phyloP scores from a whole-genome alignment of 129 eudicot genomes.

The Gnaphalium uliginosum region DNA sequence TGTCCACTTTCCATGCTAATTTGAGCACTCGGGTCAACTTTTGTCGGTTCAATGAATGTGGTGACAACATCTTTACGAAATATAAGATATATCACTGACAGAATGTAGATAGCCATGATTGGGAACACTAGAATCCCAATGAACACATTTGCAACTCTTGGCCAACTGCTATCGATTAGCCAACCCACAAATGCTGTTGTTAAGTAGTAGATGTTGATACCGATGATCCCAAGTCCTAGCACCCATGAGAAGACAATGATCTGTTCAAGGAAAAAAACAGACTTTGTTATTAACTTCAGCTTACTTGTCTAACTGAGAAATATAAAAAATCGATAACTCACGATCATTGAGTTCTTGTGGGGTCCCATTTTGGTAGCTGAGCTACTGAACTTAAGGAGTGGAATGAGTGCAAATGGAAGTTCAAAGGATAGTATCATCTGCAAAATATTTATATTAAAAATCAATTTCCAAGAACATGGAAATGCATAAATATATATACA shows the following conservation, averaged over 20 bases:
- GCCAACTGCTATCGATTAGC: slow-evolving; percentile 50
- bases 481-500: not conserved
- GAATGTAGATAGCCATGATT: slow-evolving; percentile 47
- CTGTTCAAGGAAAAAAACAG: slow-evolving; percentile 26
- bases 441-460: not conserved
- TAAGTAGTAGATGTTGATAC: slow-evolving; percentile 77
- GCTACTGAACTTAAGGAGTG: slow-evolving; percentile 80
- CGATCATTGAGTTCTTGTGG: slow-evolving; percentile 65
- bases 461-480: not conserved
- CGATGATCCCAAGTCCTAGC: slow-evolving; percentile 74
- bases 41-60: slow-evolving; percentile 52
- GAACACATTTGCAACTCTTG: slow-evolving; percentile 63
- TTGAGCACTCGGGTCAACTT: slow-evolving; percentile 36
- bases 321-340: slow-evolving; percentile 30
- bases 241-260: slow-evolving; percentile 70
- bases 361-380: slow-evolving; percentile 76
- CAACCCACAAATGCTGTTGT: slow-evolving; percentile 60
- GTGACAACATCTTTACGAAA: slow-evolving; percentile 59
- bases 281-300: not conserved
- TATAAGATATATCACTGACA: slow-evolving; percentile 63
- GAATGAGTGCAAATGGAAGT: slow-evolving; percentile 84
- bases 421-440: slow-evolving; percentile 87
- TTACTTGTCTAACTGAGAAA: not conserved
- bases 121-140: slow-evolving; percentile 64
- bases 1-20: slow-evolving; percentile 46